Base-by-base conservation (phyloP, 2,329 filamentous ascomycete species). In the Diaporthe capsici region DNA sequence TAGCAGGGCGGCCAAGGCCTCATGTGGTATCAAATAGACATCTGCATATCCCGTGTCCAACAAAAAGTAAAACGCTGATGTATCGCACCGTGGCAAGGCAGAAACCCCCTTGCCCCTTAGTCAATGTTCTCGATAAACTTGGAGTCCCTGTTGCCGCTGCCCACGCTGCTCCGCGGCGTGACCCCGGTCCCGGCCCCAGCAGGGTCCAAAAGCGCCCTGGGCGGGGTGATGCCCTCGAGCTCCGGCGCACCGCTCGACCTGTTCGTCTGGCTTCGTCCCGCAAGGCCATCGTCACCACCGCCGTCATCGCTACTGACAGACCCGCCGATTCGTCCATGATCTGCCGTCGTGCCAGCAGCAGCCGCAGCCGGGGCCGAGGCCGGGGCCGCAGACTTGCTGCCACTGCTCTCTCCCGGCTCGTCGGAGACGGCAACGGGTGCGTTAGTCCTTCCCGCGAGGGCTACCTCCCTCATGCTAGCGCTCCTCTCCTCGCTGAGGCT, bases 51-150 rank as follows among this genome's bases (percentile, higher is more conserved):
- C 47, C 34, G 5, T 28, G 34, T 4, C 34, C 47, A 39, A 70
- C 13, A 39, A 1, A 53, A 53, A 28, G 15, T 20, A 25, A 53
- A 68, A 53, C 65, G 22, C 47, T 51, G 31, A 20, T 25, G 37
- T 39, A n/a, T 37, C 49, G 22, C 20, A 28, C 4, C 31, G 4
- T 20, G n/a, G 7, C 2, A 20, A 5, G 9, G 15, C 12, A 68
- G 5, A 13, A 37, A 28, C 28, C 15, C 4, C 4, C 9, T 37
- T 77, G 15, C 42, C 42, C 15, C 7, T 49, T 79, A 80, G 71
- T 83, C 81, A 63, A 90, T 82, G 65, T 87, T 86, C 83, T 90
- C 89, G 34, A 84, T 82, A 80, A 91, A 91, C 79, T 84, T 87
- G 42, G 88, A 88, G 76, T 86, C 86, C 76, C 88, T 82, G 9